Base-by-base conservation (phyloP, 1,284 basidiomycete species). In the Ustilago shanxiensis region DNA sequence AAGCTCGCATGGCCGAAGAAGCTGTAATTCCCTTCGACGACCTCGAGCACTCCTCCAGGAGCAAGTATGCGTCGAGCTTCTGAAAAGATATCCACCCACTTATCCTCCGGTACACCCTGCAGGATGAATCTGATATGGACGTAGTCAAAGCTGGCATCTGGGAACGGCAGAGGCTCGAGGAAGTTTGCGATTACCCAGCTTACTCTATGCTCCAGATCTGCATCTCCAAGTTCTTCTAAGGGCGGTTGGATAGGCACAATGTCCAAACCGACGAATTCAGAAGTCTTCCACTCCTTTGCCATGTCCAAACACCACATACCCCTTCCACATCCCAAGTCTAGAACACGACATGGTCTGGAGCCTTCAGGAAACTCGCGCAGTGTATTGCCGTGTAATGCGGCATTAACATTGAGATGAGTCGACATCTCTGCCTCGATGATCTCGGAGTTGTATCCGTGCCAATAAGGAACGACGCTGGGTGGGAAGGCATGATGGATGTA, bases 151-250 rank as follows among this genome's bases (percentile, higher is more conserved):
- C 63, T 66, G 26, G 64, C 72, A 52, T 81, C 78, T 9, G 81
- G 81, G 55, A 83, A 83, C 0, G 80, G 79, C 16, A 80, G 47
- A 11, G 64, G 76, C 31, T 82, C 79, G 28, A 83, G 62, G 31
- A 76, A 76, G 65, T 83, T 83, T 54, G 78, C 78, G 0, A 83
- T 71, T 2, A 83, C 80, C 81, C 81, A 83, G 24, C 67, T 80
- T 16, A 83, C 68, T 14, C 81, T 49, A 13, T 60, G 58, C 35
- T 73, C 65, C 4, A 82, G 49, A 26, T 80, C 80, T 6, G 77
- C 54, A 45, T 82, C 68, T 41, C 26, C 53, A 7, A 81, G 53
- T 31, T 51, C 16, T 16, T 56, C 33, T 20, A 83, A 10, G 2
- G 76, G 61, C 0, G 80, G 70, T 53, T 82, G 80, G 31, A 78